Evolutionary conservation across 1,139 yeast species (phyloP), one percentile per base, ranked within the genome.

Genomic region (Yamadazyma membranifaciens): DNA sequence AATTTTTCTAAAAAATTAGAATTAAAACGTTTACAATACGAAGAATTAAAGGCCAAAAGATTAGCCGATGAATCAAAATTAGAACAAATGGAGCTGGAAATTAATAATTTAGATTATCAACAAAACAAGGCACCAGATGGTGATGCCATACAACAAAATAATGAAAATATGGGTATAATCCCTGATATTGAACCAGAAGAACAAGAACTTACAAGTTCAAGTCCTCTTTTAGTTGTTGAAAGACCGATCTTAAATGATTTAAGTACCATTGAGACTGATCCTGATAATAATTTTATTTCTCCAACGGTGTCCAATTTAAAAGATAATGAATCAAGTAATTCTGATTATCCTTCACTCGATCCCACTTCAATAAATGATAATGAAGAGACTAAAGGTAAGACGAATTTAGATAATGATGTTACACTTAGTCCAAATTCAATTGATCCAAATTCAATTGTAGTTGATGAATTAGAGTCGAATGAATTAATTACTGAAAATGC

Each of bases 11-110:
- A 50, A 29, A 60, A 64, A 36, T 53, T 67, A 34, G 68, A 63
- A 41, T 37, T 46, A 20, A 64, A 65, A 45, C 56, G 62, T n/a
- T 41, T 46, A 28, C 67, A 67, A 41, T 66, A 59, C 45, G 68
- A 66, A 45, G 49, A 55, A 26, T 56, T 65, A 44, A 61, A 56
- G 34, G 35, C 33, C 26, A 44, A 49, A 36, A 36, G 54, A 41
- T 44, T 56, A 30, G 51, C 51, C 22, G 54, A 54, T 29, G 66
- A 62, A 42, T 42, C 46, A 33, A 43, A 48, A 35, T 49, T 60
- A 17, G 41, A 36, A 9, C 47, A 52, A 30, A 42, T 54, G 37
- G 47, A 48, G 36, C 10, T 37, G 10, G 46, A 41, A 26, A 27
- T 27, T n/a, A 27, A 9, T 27, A 12, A 27, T n/a, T 27, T 27